phyloP scores from a whole-genome alignment of 441 rosid genomes.

The Mallotus japonicus region DNA sequence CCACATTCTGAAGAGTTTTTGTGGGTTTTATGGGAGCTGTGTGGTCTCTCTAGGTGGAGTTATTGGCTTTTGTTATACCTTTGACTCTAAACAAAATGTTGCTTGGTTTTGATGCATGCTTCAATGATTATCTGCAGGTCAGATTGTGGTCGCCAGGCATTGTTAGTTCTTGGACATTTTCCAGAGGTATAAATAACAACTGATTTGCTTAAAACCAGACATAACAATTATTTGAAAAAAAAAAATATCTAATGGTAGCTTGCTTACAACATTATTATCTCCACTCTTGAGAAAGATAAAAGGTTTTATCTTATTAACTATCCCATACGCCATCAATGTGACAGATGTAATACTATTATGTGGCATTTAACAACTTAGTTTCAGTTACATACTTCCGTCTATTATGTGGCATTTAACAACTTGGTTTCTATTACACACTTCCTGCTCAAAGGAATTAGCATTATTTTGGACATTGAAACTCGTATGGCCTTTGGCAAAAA shows the following conservation, averaged over 20 bases:
- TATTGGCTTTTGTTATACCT: conserved; percentile 21
- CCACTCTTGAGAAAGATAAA: background rate
- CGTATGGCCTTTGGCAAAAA: background rate
- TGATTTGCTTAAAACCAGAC: background rate
- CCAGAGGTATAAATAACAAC: conserved; percentile 65
- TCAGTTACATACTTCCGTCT: too few species aligned
- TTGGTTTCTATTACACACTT: too few species aligned
- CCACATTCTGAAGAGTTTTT: conserved; percentile 94
- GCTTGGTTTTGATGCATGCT: conserved; percentile 27
- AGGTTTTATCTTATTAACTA: background rate
- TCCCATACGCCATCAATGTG: background rate
- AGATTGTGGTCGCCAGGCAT: conserved; percentile 94
- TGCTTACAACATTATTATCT: too few species aligned
- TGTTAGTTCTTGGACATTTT: conserved; percentile 69
- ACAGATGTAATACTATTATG: background rate
- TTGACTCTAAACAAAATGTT: conserved; percentile 16
- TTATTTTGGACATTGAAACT: background rate
- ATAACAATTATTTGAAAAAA: background rate
- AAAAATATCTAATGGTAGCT: too few species aligned
- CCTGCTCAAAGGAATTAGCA: background rate
- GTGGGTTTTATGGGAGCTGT: conserved; percentile 96
- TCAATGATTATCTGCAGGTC: conserved; percentile 60
- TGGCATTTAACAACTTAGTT: too few species aligned
- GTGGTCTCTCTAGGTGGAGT: conserved; percentile 82
- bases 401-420: too few species aligned